These are phyloP conservation scores for Pseudonectria buxi DNA, from an alignment of 2,329 filamentous ascomycete species.

Conservation along the genomic window DNA sequence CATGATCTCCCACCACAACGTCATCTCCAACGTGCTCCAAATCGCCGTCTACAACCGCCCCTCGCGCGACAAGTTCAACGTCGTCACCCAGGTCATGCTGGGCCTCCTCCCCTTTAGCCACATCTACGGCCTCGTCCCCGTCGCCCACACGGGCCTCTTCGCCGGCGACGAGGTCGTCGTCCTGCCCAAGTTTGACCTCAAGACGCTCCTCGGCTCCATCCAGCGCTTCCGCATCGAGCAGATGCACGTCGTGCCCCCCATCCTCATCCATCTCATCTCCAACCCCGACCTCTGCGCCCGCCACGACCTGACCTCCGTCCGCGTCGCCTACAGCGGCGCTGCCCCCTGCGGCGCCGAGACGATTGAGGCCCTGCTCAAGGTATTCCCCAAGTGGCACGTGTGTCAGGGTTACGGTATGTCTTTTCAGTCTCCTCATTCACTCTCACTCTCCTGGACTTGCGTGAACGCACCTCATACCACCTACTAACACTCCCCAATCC, in stretches of 20 bases:
- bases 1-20: slow-evolving; percentile 73
- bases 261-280: slow-evolving; percentile 67
- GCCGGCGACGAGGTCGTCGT: slow-evolving; percentile 68
- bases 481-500: background rate
- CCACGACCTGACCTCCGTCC: slow-evolving; percentile 64
- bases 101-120: slow-evolving; percentile 76
- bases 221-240: slow-evolving; percentile 61
- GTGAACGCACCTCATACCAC: too few relatives aligned
- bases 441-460: background rate
- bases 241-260: slow-evolving; percentile 68
- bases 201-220: slow-evolving; percentile 55
- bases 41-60: slow-evolving; percentile 39
- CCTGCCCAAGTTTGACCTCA: slow-evolving; percentile 69
- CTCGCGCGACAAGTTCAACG: slow-evolving; percentile 27
- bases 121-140: slow-evolving; percentile 70
- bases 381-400: slow-evolving; percentile 59
- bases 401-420: slow-evolving; percentile 63
- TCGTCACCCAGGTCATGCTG: slow-evolving; percentile 43
- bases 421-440: fast-evolving
- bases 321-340: slow-evolving; percentile 61
- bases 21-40: slow-evolving; percentile 70
- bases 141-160: slow-evolving; percentile 58
- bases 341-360: slow-evolving; percentile 68
- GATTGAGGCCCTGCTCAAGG: slow-evolving; percentile 51
- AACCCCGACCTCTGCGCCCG: slow-evolving; percentile 52